phyloP scores from a whole-genome alignment of 73 alveolate genomes.

The Paramecium caudatum region DNA sequence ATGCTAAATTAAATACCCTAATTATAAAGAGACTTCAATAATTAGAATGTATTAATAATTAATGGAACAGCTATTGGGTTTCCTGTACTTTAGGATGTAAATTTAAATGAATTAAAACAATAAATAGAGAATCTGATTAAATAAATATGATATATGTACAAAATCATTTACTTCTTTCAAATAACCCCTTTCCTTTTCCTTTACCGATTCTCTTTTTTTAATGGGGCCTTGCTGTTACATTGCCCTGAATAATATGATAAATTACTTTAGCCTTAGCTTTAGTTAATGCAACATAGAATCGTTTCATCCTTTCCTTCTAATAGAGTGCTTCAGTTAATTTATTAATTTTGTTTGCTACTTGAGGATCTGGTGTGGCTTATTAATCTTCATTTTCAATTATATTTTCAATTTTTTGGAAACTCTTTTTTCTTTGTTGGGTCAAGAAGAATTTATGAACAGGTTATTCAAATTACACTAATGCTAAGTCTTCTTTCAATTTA shows the following conservation, averaged over 20 bases:
- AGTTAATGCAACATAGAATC: conserved; percentile 53
- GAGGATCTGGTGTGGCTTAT: background rate
- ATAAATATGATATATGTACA: background rate
- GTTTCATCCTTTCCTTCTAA: conserved; percentile 61
- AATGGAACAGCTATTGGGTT: background rate
- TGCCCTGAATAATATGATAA: background rate
- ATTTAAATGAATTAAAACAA: background rate
- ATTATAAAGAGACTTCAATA: background rate
- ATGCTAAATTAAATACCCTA: conserved; percentile 13
- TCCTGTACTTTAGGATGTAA: background rate
- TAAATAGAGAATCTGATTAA: conserved; percentile 32
- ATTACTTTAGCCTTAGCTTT: conserved; percentile 24
- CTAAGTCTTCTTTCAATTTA: conserved; percentile 13
- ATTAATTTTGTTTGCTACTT: background rate
- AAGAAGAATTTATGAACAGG: conserved; percentile 16
- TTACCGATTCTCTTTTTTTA: conserved; percentile 28
- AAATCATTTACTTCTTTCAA: conserved; percentile 37
- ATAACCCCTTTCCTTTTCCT: conserved; percentile 7
- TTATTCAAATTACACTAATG: background rate
- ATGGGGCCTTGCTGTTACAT: background rate
- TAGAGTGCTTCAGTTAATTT: background rate
- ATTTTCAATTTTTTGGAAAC: background rate
- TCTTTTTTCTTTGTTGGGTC: conserved; percentile 1
- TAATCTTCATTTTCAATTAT: background rate
- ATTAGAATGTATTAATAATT: no score